Base-by-base conservation (phyloP, 371 early-diverging fungal species). In the Mortierella sp. region DNA sequence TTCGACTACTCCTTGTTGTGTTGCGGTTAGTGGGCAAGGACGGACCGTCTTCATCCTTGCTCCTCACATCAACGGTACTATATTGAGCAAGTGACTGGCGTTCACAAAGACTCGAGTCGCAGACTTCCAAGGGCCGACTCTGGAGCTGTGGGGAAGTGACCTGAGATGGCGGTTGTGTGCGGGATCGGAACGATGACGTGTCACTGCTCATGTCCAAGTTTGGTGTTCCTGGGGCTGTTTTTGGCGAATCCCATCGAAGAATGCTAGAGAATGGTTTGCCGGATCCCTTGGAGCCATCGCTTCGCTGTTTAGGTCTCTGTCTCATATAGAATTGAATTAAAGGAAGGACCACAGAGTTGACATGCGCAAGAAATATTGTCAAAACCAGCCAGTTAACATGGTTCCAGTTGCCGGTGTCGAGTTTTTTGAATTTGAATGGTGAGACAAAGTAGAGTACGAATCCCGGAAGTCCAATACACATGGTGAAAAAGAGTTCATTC, bases 351-450 rank as follows among this genome's bases (percentile, higher is more conserved):
- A 75, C 69, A 0, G 80, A 75, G 60, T 75, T 79, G 63, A 75
- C 55, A 20, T 79, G 80, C 12, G 72, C 62, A 2, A 75, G 39
- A 57, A 79, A 75, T 43, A 75, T 71, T 18, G 75, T 75, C 30
- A 79, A 40, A 1, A 51, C 62, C 18, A 79, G 62, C 80, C 80
- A 79, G 14, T 79, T 79, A 37, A 75, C 75, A 49, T 79, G 80
- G 59, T 79, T 79, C 80, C 80, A 79, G 54, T 71, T 75, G n/a
- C 80, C 80, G 0, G 64, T 47, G 37, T 79, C 80, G 28, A 79
- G 72, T 18, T 51, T 65, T 52, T 74, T 71, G 72, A 79, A 61
- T 45, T 59, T 60, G 64, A 71, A 60, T 40, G 80, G 80, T 30
- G 80, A 79, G 55, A 79, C 60, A 54, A 79, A 79, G 18, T 79